Conservation (phyloP, 176 grass and related monocot genomes). For the Pharus latifolius region DNA sequence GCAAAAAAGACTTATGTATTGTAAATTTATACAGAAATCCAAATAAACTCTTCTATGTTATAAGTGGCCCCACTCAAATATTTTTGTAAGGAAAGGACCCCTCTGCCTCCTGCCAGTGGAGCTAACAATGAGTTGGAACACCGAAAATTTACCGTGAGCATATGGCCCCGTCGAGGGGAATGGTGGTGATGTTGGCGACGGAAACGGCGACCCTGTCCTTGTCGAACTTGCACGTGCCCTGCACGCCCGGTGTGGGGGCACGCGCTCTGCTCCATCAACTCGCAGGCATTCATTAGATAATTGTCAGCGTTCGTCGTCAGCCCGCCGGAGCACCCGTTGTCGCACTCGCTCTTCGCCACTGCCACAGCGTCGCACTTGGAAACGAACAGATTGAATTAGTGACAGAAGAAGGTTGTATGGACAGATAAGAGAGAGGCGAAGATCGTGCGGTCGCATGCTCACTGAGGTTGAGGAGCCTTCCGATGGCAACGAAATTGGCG, state of each 20-base stretch:
- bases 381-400: no score
- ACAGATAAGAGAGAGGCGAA: no score
- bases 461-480: slow-evolving; percentile 33
- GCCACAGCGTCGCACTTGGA: slow-evolving; percentile 48
- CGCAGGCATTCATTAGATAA: slow-evolving; percentile 62
- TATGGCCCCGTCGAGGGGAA: slow-evolving; percentile 48
- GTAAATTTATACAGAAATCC: no score
- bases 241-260: slow-evolving; percentile 59
- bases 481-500: slow-evolving; percentile 24
- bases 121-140: no score
- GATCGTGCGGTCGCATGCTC: slow-evolving; percentile 54
- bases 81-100: no score
- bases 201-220: slow-evolving; percentile 38
- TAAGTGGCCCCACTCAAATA: no score
- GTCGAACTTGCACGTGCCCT: slow-evolving; percentile 65
- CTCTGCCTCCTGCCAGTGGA: no score
- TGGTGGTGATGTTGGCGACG: slow-evolving; percentile 54
- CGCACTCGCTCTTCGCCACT: slow-evolving; percentile 40
- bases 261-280: slow-evolving; percentile 53
- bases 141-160: no score
- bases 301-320: slow-evolving; percentile 79
- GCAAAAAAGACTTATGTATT: no score
- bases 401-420: no score
- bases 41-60: no score
- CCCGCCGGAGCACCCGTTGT: slow-evolving; percentile 71